A percentile compares a stretch with the other conserved stretches of the same genome.
Conservation (phyloP, 345 rosid species). For the Eucalyptus polyanthemos region DNA sequence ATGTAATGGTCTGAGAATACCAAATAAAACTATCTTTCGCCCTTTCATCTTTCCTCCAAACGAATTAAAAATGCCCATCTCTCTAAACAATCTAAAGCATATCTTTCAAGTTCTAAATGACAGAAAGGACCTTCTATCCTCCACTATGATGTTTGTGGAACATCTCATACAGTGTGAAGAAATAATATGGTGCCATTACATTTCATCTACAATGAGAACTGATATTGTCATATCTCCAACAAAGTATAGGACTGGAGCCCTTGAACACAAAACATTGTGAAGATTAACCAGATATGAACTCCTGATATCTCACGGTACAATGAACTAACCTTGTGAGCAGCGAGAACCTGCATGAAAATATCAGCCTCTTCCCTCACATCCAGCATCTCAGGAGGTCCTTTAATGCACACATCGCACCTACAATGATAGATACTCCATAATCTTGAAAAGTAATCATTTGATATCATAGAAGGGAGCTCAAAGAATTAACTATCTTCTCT, state of each 20-base stretch:
- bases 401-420: slow-evolving; percentile 78
- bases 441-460: neutral
- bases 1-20: neutral
- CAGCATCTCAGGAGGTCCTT: slow-evolving; percentile 56
- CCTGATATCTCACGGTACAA: slow-evolving; percentile 9
- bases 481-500: neutral
- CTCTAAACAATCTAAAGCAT: neutral
- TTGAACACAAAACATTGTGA: neutral
- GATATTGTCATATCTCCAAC: neutral
- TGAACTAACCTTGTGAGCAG: slow-evolving; percentile 18
- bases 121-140: neutral
- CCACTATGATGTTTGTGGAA: neutral
- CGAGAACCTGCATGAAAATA: slow-evolving; percentile 50
- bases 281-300: neutral
- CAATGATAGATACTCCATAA: neutral
- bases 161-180: neutral
- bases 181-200: neutral
- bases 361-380: slow-evolving; percentile 64
- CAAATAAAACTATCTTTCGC: neutral
- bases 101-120: neutral
- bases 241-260: neutral
- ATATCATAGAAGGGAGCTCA: neutral
- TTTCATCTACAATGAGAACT: no score
- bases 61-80: neutral
- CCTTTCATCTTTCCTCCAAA: neutral